Base-by-base conservation (phyloP, 164 flowering plant genomes). In the Cinnamomum chago region DNA sequence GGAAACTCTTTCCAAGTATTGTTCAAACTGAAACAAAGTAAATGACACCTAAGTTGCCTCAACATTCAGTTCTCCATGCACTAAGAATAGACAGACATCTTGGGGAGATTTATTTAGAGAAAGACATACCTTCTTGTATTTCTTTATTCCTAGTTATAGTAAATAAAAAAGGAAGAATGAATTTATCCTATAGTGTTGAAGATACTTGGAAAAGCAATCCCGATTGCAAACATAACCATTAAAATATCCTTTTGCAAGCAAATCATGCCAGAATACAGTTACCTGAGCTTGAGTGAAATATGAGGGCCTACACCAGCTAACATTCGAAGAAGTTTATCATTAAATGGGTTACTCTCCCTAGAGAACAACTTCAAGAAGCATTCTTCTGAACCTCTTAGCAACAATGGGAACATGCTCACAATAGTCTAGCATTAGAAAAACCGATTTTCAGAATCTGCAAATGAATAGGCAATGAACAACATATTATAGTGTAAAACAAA, bases 381-480 rank as follows among this genome's bases (percentile, higher is more conserved):
- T 70, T 76, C 76, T 80, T 95, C 98, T 28, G 85, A 87, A 73
- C 93, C 97, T 83, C 84, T 87, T 80, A 93, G 76, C 62, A 93
- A 85, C 22, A 82, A 74, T 13, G 99, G 99, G 74, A 83, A 92
- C 73, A 76, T 75, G 77, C 82, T 80, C 72, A 87, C 73, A 67
- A 94, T 81, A 72, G 76, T 86, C 99, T 95, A 76, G 40, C 51
- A 58, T 52, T 14, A 62, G 62, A 11, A 70, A 30, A 70, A 40
- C 11, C 11, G 17, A 55, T 55, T 55, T 55, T 55, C 17, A 55
- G 60, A 55, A 55, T 20, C n/a, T 55, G n/a, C n/a, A 55, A 55
- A 55, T 17, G n/a, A 55, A 55, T 20, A 3, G 18, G 60, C 60
- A 55, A 55, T 55, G 2, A 14, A 15, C 60, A 55, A 55, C 17